phyloP scores from a whole-genome alignment of 305 asterid genomes.

The Salvia sclarea region DNA sequence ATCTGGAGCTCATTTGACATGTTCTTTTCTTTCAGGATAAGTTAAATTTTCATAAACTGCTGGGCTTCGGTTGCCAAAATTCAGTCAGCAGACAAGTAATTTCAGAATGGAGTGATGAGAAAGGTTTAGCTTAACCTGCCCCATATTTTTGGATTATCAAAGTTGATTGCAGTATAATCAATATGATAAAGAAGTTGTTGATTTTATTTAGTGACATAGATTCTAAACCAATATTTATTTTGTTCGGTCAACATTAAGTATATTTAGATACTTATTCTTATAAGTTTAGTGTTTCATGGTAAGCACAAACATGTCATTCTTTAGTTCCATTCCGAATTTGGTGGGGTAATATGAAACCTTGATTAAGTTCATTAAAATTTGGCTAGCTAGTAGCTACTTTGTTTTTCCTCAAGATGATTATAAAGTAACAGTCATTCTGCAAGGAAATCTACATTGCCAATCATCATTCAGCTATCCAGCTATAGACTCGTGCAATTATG shows the following conservation, averaged over 20 bases:
- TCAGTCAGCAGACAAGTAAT: constrained; percentile 52
- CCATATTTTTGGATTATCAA: constrained; percentile 16
- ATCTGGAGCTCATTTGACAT: constrained; percentile 26
- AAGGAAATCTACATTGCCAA: constrained; percentile 6
- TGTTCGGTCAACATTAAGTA: not conserved
- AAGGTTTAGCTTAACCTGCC: constrained; percentile 48
- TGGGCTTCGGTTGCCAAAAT: constrained; percentile 70
- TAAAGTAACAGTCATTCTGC: constrained; percentile 7
- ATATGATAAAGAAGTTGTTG: not conserved
- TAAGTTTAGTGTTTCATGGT: constrained; percentile 6
- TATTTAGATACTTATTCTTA: constrained; percentile 5
- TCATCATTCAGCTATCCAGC: constrained; percentile 27
- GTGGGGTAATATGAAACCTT: not conserved
- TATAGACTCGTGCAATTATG: not conserved
- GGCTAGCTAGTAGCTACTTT: not conserved
- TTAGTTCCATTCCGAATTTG: constrained; percentile 17
- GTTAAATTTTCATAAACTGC: constrained; percentile 83
- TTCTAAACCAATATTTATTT: not conserved
- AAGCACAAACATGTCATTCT: not conserved
- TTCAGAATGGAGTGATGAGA: constrained; percentile 49
- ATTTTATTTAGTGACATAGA: not conserved
- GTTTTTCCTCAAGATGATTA: not conserved
- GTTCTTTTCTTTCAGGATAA: constrained; percentile 60
- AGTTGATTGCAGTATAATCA: constrained; percentile 16
- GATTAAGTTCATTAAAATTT: not conserved